Evolutionary conservation across 2,329 filamentous ascomycete species (phyloP).

Genomic region (Davidsoniella eucalypti): DNA sequence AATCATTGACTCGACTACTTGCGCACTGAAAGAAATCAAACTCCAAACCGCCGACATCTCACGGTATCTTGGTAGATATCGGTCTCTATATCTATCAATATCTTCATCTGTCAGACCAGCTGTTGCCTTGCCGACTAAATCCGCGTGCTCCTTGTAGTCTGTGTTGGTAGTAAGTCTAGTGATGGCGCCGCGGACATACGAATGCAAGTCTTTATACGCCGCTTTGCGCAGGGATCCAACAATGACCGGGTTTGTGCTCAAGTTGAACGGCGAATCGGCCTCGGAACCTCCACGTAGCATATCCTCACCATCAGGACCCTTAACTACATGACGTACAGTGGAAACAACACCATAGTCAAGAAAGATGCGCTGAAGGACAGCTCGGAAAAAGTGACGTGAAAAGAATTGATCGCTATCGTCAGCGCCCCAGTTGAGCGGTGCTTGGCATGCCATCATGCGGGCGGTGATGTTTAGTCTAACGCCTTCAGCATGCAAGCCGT

Average conservation of each 20-base stretch:
- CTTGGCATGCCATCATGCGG: constrained; percentile 95
- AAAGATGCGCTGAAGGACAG: constrained; percentile 81
- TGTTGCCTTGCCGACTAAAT: constrained; percentile 50
- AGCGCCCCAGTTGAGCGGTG: constrained; percentile 77
- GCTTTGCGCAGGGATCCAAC: constrained; percentile 71
- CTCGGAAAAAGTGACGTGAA: constrained; percentile 80
- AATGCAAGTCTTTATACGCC: constrained; percentile 57
- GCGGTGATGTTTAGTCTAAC: constrained; percentile 88
- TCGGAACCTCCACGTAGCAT: constrained; percentile 18
- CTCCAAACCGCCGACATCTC: constrained; percentile 82
- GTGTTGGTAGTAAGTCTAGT: constrained; percentile 48
- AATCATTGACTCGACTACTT: constrained; percentile 76
- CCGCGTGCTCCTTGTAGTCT: constrained; percentile 41
- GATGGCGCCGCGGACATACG: constrained; percentile 69
- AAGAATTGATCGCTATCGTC: constrained; percentile 78
- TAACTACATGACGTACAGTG: constrained; percentile 29
- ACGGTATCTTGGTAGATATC: constrained; percentile 51
- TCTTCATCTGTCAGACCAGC: constrained; percentile 55
- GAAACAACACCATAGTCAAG: constrained; percentile 66
- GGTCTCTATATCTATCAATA: constrained; percentile 50
- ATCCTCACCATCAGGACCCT: constrained; percentile 4
- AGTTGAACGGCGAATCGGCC: constrained; percentile 28
- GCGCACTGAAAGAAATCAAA: constrained; percentile 89
- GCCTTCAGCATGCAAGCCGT: constrained; percentile 34
- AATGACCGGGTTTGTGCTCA: constrained; percentile 62